phyloP scores from a whole-genome alignment of 202 grass and related monocot genomes.

The Digitaria exilis region DNA sequence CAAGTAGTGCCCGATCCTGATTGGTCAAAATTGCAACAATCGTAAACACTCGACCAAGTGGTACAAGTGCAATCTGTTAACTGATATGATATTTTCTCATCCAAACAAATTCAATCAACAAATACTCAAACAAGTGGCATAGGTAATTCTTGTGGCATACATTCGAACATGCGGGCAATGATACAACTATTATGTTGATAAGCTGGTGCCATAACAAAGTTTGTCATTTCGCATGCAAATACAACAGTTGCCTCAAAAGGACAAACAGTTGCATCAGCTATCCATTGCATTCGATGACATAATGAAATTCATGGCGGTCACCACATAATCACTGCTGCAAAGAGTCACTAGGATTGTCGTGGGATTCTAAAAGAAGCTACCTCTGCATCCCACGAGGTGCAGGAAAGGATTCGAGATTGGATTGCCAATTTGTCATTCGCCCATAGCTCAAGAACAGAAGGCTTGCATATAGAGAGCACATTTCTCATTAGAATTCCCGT shows the following conservation, averaged over 20 bases:
- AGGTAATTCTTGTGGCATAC: not conserved
- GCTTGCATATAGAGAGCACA: conserved; percentile 39
- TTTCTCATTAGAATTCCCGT: conserved; percentile 32
- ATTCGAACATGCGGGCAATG: conserved; percentile 9
- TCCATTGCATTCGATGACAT: not conserved
- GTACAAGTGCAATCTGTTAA: not conserved
- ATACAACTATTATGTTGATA: not conserved
- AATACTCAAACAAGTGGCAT: not conserved
- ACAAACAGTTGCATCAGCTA: not conserved
- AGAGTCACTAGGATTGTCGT: not conserved
- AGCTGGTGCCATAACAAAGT: conserved; percentile 5
- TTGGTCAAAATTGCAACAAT: conserved; percentile 17
- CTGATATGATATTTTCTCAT: not conserved
- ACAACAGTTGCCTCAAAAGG: not conserved
- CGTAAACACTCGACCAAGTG: not conserved
- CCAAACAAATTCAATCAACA: not conserved
- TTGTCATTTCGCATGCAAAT: conserved; percentile 31
- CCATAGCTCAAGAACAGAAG: conserved; percentile 41
- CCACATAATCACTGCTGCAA: not conserved
- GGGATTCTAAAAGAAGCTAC: not conserved
- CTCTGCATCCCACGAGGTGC: conserved; percentile 1
- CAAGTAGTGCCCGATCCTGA: not conserved
- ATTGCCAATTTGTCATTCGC: conserved; percentile 44
- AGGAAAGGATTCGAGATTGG: not conserved
- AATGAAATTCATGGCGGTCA: not conserved